Evolutionary conservation across 192 early-diverging fungal genomes (phyloP).

Genomic region (Phycomyces nitens): DNA sequence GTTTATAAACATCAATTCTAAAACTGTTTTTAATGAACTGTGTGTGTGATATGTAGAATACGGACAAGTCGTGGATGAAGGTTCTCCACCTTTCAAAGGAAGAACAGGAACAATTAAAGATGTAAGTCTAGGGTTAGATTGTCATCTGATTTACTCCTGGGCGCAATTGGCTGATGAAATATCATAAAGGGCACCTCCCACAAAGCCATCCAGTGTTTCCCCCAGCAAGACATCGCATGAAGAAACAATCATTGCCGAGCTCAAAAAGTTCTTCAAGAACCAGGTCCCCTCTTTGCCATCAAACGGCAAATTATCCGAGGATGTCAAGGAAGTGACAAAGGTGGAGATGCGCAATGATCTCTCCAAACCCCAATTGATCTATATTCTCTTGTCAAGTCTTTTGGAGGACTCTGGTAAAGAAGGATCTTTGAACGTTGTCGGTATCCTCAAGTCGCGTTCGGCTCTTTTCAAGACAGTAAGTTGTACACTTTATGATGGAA

Average conservation of each 20-base stretch:
- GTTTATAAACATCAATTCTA: too few species aligned
- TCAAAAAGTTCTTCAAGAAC: constrained; percentile 49
- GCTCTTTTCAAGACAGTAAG: constrained; percentile 45
- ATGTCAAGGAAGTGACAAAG: constrained; percentile 79
- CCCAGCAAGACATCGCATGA: constrained; percentile 33
- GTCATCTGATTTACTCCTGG: background rate
- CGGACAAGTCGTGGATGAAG: constrained; percentile 59
- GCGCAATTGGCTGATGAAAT: background rate
- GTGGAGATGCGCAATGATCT: constrained; percentile 82
- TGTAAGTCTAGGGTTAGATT: constrained; percentile 17
- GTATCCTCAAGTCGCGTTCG: constrained; percentile 35
- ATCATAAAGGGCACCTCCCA: background rate
- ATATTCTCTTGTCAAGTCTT: constrained; percentile 59
- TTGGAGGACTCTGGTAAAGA: constrained; percentile 44
- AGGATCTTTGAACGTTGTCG: constrained; percentile 29
- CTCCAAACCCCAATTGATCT: constrained; percentile 73
- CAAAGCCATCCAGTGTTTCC: background rate
- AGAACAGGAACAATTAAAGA: constrained; percentile 49
- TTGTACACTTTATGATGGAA: background rate
- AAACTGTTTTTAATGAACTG: too few species aligned
- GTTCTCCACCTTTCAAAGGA: constrained; percentile 59
- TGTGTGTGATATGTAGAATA: background rate
- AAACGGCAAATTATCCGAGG: constrained; percentile 41
- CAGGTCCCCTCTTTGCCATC: constrained; percentile 25
- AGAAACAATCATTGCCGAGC: constrained; percentile 47